Evolutionary conservation across 2,329 filamentous ascomycete genomes (phyloP), one percentile per base, ranked within the genome.

Genomic region (Arthroderma sp.): DNA sequence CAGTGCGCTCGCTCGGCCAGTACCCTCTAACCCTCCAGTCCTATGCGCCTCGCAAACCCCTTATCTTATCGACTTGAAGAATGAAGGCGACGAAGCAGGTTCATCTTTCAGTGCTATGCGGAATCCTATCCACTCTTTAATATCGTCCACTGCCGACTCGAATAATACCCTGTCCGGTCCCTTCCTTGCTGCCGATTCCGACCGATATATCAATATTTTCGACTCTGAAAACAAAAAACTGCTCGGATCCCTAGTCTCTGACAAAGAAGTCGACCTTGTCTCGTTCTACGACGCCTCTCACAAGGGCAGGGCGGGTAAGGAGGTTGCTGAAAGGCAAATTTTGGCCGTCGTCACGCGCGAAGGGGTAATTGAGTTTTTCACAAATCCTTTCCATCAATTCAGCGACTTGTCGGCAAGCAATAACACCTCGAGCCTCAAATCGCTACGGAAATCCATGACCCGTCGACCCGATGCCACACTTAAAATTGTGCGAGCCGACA

Each of bases 201-300:
- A 71, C 49, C 67, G 69, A 40, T 72, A 68, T 50, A 65, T 74
- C 49, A 72, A 70, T 48, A 59, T 73, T 32, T 72, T 72, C 44
- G 63, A 70, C 48, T 55, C 63, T 10, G 48, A 63, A 36, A 62
- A 57, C 42, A 60, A 63, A 34, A 68, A 64, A 47, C 61, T 70
- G 11, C 58, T 68, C 3, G 62, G 68, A 43, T 70, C 69, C 29
- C 57, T 73, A n/a, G 65, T 72, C 4, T 64, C 69, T 27, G 66
- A 69, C 27, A 66, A 65, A 29, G 70, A 71, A 42, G 64, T 72
- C 9, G 53, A 61, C 5, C 57, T 57, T 1, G 47, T 68, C 32
- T 58, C 65, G 4, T 48, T 69, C 34, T 61, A 62, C 45, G 9
- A 38, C 22, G 22, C 47, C 15, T 41, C 52, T 11, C 61, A 64